Conservation (phyloP, 257 asterid genomes). For the Solanum commersonii region DNA sequence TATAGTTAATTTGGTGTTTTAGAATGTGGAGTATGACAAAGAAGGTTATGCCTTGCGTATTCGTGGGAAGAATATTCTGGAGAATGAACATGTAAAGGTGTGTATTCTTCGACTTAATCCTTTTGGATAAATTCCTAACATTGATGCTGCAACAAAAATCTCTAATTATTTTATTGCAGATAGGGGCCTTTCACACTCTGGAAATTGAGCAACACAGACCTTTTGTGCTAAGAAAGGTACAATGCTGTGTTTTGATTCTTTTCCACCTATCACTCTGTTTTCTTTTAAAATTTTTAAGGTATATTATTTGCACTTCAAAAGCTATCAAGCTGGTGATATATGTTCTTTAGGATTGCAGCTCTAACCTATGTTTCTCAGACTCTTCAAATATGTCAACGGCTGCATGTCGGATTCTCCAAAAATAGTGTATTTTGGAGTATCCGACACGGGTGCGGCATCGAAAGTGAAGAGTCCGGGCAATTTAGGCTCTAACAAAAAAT, state of each 20-base stretch:
- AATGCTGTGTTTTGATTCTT: not conserved
- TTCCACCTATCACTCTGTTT: not conserved
- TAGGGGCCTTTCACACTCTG: slow-evolving; percentile 97
- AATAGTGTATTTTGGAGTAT: not conserved
- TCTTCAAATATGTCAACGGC: not conserved
- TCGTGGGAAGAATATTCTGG: slow-evolving; percentile 86
- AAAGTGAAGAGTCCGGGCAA: not conserved
- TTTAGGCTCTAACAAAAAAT: not conserved
- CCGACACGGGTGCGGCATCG: not conserved
- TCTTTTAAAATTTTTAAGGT: not conserved
- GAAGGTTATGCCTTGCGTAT: slow-evolving; percentile 88
- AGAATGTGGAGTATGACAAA: slow-evolving; percentile 86
- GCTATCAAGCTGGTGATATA: not conserved
- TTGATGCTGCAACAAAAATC: slow-evolving; percentile 3
- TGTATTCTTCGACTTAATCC: slow-evolving; percentile 8
- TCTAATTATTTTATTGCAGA: slow-evolving; percentile 37
- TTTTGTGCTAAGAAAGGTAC: slow-evolving; percentile 82
- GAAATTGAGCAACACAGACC: slow-evolving; percentile 88
- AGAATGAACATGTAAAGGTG: slow-evolving; percentile 95
- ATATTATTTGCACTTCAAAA: not conserved
- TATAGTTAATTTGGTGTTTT: not conserved
- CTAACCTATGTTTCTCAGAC: not conserved
- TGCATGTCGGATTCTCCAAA: not conserved
- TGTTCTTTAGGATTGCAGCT: not conserved
- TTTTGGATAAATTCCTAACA: not conserved